Base-by-base conservation (phyloP, 805 yeast genomes). In the Yamadazyma insecticola region DNA sequence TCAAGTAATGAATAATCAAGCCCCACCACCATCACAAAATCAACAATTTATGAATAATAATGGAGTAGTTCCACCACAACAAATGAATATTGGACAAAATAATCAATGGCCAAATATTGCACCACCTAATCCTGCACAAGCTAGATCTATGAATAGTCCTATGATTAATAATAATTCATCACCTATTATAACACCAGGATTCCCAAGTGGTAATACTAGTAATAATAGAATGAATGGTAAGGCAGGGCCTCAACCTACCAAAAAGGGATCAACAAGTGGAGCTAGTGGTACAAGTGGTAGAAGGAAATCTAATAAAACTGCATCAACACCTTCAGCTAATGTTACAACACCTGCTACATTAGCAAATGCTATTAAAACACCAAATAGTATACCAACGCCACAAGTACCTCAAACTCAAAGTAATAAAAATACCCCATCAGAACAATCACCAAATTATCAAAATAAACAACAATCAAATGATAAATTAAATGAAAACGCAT, bases 361-460 rank as follows among this genome's bases (percentile, higher is more conserved):
- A 41, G 59, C 59, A 9, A 57, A 53, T 37, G 51, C 67, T 14
- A 60, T 64, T 44, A 65, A 63, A 34, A 65, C 72, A 2, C 72
- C 72, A 1, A 62, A 61, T 37, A 60, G 67, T 39, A 61, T 61
- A 8, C 51, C 67, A 3, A 65, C 70, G 0, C 70, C 72, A 1
- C 69, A 60, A 32, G 48, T 64, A 8, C 52, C 56, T 4, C 50
- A 48, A 14, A 36, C 53, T 4, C 60, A 61, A 14, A 60, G 68
- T 33, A 57, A 53, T 39, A 65, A 59, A 45, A 63, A 64, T 32
- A 65, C 72, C 2, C 72, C 72, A 2, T 43, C 44, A 5, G 67
- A 48, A 6, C 57, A 53, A 35, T 60, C 68, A 4, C 70, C 70
- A 14, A 50, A 39, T 30, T 54, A 50, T 32, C 35, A 30, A 9